phyloP scores from a whole-genome alignment of 164 flowering plant species.

The Chimonanthus salicifolius region DNA sequence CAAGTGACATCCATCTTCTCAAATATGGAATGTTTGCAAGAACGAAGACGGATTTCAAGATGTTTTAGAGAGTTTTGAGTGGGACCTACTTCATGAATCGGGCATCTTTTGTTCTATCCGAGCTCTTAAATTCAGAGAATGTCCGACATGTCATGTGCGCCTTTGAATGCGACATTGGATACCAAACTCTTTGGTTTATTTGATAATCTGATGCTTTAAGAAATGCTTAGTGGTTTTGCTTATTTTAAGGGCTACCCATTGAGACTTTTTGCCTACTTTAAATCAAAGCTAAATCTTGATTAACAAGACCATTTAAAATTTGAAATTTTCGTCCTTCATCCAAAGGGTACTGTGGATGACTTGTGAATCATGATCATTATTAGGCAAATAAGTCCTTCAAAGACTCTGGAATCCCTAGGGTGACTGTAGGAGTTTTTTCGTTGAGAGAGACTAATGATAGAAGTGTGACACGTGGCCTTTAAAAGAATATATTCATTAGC shows the following conservation, averaged over 20 bases:
- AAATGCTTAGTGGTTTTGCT: neutral
- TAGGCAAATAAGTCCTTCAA: neutral
- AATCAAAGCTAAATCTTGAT: neutral
- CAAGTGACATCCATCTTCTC: too few relatives aligned
- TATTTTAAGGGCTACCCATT: neutral
- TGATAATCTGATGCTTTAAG: neutral
- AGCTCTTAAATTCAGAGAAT: neutral
- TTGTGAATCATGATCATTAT: neutral
- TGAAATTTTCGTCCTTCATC: neutral
- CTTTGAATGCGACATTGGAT: neutral
- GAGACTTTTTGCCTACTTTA: neutral
- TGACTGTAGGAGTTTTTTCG: too few relatives aligned
- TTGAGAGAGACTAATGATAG: too few relatives aligned
- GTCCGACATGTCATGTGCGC: conserved; percentile 3
- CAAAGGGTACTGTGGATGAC: neutral
- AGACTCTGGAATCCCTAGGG: neutral
- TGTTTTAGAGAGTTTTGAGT: neutral
- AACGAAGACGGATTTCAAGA: neutral
- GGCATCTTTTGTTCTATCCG: neutral
- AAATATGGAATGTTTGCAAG: too few relatives aligned
- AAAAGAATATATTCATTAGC: neutral
- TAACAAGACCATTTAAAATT: neutral
- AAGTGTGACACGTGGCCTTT: too few relatives aligned
- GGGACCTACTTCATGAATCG: neutral
- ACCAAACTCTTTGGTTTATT: neutral